A percentile compares a stretch with the other conserved stretches of the same genome.
phyloP scores from a whole-genome alignment of 257 asterid genomes.

The Capsicum rhomboideum region DNA sequence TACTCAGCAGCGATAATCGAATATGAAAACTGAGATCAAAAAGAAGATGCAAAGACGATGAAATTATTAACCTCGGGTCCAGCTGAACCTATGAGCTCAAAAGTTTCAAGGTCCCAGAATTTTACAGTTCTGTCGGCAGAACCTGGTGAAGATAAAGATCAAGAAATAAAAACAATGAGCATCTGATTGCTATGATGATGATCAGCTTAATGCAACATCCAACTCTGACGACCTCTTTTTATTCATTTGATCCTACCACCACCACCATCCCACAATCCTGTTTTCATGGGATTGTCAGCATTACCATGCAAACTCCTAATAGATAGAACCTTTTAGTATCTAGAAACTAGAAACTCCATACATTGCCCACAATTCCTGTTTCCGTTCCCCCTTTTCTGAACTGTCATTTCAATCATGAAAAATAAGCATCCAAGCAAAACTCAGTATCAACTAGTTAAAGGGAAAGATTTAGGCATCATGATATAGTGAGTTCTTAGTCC shows the following conservation, averaged over 20 bases:
- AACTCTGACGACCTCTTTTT: neutral
- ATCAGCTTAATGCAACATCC: neutral
- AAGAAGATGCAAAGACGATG: neutral
- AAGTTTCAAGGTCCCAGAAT: conserved; percentile 99
- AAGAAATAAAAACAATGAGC: neutral
- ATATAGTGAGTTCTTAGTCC: neutral
- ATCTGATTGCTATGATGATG: neutral
- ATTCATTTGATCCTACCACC: neutral
- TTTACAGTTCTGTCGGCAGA: conserved; percentile 95
- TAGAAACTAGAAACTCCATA: neutral
- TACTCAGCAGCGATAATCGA: neutral
- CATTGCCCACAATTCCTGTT: neutral
- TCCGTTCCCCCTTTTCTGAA: neutral
- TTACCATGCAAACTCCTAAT: neutral
- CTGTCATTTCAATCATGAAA: neutral
- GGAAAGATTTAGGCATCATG: neutral
- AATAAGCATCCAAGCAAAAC: neutral
- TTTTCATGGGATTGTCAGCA: neutral
- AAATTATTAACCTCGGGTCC: conserved; percentile 76
- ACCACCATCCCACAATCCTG: conserved; percentile 1
- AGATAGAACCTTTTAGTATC: neutral
- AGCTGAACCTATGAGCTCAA: conserved; percentile 92
- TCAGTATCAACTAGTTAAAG: neutral
- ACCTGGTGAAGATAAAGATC: conserved; percentile 42
- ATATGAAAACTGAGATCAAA: neutral